Percentiles rank a stretch among this genome's conserved stretches.
These are phyloP conservation scores for Citropsis articulata DNA, from an alignment of 345 rosid genomes.

Conservation along the genomic window DNA sequence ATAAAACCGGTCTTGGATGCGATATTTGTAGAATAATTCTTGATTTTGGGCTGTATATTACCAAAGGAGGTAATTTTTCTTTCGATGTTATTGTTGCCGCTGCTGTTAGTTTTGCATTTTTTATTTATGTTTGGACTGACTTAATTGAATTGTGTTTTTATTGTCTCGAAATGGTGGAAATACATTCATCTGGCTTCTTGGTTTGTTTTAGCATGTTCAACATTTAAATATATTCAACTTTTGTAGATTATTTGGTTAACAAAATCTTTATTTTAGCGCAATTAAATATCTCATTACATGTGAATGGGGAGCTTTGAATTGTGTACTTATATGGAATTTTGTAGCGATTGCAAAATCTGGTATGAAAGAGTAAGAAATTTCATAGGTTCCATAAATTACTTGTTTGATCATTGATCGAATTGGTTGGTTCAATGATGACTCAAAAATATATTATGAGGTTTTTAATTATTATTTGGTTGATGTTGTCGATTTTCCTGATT, in stretches of 20 bases:
- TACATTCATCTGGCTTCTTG: not conserved
- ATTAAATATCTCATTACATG: not conserved
- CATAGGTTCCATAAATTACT: not conserved
- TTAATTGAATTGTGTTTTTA: not conserved
- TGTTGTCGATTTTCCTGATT: not conserved
- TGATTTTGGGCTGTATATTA: constrained; percentile 70
- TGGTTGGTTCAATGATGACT: not conserved
- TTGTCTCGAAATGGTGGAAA: not conserved
- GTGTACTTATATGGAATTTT: not conserved
- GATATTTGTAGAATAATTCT: constrained; percentile 72
- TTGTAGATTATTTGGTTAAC: not conserved
- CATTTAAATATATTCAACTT: not conserved
- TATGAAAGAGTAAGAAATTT: not conserved
- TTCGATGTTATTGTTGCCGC: not conserved
- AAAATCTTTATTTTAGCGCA: not conserved
- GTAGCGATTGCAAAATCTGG: not conserved
- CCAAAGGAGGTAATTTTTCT: constrained; percentile 58
- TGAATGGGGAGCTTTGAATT: not conserved
- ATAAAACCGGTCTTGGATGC: constrained; percentile 71
- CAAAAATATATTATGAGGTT: not conserved
- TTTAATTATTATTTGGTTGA: too few relatives aligned
- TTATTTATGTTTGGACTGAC: not conserved
- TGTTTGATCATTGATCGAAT: not conserved
- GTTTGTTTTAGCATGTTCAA: too few relatives aligned
- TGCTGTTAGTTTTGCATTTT: not conserved